Base-by-base conservation (phyloP, 1,139 yeast genomes). In the Sugiyamaella sp. region DNA sequence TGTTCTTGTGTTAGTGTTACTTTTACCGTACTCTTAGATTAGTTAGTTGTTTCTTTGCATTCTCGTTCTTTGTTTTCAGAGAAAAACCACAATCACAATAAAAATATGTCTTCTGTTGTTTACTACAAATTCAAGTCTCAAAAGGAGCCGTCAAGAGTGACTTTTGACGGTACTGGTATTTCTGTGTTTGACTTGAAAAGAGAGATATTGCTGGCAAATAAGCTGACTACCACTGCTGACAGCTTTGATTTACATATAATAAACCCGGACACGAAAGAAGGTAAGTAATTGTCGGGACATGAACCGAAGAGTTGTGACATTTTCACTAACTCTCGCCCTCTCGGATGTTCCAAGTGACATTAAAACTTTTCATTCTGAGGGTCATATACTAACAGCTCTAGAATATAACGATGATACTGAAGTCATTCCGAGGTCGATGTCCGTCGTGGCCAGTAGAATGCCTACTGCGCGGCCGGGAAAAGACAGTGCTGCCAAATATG, bases 161-260 rank as follows among this genome's bases (percentile, higher is more conserved):
- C 86, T 51, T 95, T 93, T 68, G 99, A 95, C 70, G 99, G 99
- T 25, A 91, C 98, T 0, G 97, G 98, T 32, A 83, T 95, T 52
- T 88, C 96, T 9, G 96, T 91, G 10, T 93, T 91, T 73, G 99
- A 93, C 68, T 75, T 93, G 59, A 95, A 95, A 71, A 82, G 93
- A 60, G 98, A 93, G 65, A 90, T 93, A 55, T 86, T 95, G 49
- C 71, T 79, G 27, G 89, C 85, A 48, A 93, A 91, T 71, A 88
- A 84, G 64, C 74, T 93, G 20, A 91, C 93, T 2, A 84, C 85
- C 55, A 95, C 97, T 0, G 80, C 85, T 3, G 97, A 89, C 66
- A 58, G 66, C 17, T 89, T 91, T 66, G 95, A 89, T 67, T 73
- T 93, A 49, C 74, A 80, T 51, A 69, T 95, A 35, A 87, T 81